Evolutionary conservation across 352 stramenopile genomes (phyloP).

Genomic region (Pythium rishiriense): DNA sequence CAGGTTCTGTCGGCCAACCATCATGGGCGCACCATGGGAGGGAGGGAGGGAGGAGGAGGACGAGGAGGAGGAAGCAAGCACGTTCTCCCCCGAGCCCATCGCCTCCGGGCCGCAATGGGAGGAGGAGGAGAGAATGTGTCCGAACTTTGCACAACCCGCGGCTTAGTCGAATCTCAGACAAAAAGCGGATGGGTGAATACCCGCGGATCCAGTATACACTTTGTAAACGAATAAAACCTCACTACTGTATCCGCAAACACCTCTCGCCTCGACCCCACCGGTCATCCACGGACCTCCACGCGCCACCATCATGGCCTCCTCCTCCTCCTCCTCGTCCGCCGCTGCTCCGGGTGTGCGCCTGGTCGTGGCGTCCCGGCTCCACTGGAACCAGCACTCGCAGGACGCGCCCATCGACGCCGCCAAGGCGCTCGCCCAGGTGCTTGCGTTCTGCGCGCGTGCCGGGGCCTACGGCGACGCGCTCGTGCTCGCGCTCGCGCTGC

Average conservation of each 20-base stretch:
- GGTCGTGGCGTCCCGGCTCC: slow-evolving; percentile 61
- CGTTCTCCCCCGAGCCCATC: neutral
- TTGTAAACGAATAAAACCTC: slow-evolving; percentile 6
- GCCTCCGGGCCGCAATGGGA: neutral
- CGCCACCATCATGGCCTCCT: neutral
- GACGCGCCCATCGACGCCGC: slow-evolving; percentile 42
- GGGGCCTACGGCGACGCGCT: slow-evolving; percentile 49
- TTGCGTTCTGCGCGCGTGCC: slow-evolving; percentile 49
- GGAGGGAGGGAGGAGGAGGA: no score
- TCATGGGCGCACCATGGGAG: no score
- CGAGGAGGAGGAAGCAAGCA: neutral
- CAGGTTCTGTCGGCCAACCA: no score
- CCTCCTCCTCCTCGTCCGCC: neutral
- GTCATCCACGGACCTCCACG: no score
- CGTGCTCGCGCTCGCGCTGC: slow-evolving; percentile 58
- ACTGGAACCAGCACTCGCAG: slow-evolving; percentile 71
- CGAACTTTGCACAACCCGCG: neutral
- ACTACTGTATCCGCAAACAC: neutral
- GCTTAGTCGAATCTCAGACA: slow-evolving; percentile 22
- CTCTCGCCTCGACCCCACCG: neutral
- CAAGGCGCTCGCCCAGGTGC: slow-evolving; percentile 47
- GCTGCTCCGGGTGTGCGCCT: neutral
- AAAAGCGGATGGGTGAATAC: no score
- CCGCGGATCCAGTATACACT: neutral
- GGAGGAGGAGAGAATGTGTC: no score